phyloP scores from a whole-genome alignment of 441 rosid species.

The Adansonia madagascariensis region DNA sequence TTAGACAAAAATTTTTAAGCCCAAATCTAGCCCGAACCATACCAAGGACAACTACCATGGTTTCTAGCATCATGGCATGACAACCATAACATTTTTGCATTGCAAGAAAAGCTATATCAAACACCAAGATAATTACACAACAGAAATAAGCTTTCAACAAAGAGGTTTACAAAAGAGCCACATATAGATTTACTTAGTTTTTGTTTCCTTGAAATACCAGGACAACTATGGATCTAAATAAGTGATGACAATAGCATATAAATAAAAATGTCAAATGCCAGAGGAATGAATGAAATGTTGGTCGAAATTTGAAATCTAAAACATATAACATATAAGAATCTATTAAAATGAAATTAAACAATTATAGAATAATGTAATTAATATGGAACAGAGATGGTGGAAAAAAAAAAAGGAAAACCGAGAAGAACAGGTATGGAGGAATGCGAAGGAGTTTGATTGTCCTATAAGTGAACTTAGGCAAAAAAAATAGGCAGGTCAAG shows the following conservation, averaged over 20 bases:
- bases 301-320: too few relatives aligned
- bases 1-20: too few relatives aligned
- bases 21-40: constrained; percentile 32
- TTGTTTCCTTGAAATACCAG: not conserved
- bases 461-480: constrained; percentile 52
- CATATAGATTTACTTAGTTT: not conserved
- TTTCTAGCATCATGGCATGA: constrained; percentile 69
- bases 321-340: not conserved
- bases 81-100: constrained; percentile 60
- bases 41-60: constrained; percentile 60
- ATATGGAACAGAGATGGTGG: not conserved
- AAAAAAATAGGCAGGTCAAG: constrained; percentile 49
- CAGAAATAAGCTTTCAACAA: not conserved
- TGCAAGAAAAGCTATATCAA: constrained; percentile 31
- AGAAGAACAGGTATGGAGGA: constrained; percentile 74
- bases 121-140: not conserved
- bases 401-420: constrained; percentile 37
- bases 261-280: not conserved
- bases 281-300: not conserved
- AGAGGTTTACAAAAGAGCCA: not conserved
- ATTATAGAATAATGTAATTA: not conserved
- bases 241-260: not conserved
- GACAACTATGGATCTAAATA: not conserved
- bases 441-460: constrained; percentile 64
- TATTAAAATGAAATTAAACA: not conserved